Evolutionary conservation across 345 rosid species (phyloP).

Genomic region (Lenwebbia sp.): DNA sequence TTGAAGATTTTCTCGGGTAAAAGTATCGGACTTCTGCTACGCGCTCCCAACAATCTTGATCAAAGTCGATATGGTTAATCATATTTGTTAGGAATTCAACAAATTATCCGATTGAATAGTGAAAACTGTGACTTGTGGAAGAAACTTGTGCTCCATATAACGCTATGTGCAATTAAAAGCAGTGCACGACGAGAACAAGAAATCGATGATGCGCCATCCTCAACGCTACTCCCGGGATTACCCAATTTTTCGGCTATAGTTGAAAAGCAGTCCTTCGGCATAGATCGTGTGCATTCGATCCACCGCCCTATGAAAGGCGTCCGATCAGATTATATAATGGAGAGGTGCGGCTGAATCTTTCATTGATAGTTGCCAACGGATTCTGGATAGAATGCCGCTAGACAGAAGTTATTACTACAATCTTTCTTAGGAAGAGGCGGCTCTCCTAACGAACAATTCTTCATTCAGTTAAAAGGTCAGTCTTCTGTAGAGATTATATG

Average conservation of each 20-base stretch:
- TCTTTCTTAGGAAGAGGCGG: neutral
- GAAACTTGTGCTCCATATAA: neutral
- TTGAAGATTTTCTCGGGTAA: no score
- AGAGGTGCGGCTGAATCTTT: neutral
- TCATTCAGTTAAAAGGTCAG: neutral
- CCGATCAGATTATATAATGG: neutral
- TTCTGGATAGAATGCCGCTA: no score
- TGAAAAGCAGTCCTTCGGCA: neutral
- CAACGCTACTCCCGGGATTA: neutral
- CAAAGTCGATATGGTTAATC: neutral
- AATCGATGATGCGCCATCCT: neutral
- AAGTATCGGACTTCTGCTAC: no score
- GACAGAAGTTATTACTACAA: neutral
- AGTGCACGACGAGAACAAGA: neutral
- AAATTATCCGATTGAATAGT: neutral
- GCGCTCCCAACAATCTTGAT: neutral
- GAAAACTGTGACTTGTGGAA: neutral
- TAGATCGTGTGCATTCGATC: neutral
- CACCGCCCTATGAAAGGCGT: neutral
- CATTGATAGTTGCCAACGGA: no score
- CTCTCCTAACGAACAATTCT: neutral
- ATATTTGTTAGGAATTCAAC: neutral
- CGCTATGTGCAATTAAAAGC: neutral
- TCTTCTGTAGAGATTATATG: no score
- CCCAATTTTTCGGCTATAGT: neutral